phyloP scores from a whole-genome alignment of 2,329 filamentous ascomycete species.

The Davidsoniella australis region DNA sequence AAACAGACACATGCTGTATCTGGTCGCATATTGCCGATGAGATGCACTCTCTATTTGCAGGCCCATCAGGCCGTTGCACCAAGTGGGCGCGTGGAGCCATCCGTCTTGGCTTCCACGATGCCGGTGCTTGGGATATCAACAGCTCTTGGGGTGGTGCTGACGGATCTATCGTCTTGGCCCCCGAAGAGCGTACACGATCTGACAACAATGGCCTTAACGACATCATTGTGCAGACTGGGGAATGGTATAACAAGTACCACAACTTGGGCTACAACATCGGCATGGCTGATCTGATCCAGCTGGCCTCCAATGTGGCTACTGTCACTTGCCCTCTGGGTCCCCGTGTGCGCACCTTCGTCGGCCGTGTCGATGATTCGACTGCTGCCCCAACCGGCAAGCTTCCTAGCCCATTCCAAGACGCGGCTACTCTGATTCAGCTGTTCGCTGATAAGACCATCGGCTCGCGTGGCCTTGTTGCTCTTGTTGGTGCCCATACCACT shows the following conservation, averaged over 20 bases:
- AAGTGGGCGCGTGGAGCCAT: conserved; percentile 27
- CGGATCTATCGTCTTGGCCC: conserved; percentile 26
- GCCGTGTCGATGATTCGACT: conserved; percentile 28
- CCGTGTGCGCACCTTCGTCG: conserved; percentile 32
- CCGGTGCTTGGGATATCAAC: conserved; percentile 26
- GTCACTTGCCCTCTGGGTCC: conserved; percentile 30
- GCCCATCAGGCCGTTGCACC: conserved; percentile 25
- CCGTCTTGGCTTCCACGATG: conserved; percentile 32
- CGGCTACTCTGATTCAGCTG: conserved; percentile 30
- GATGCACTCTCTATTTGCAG: conserved; percentile 22
- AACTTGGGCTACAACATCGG: conserved; percentile 23
- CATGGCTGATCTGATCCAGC: conserved; percentile 38
- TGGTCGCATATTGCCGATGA: conserved; percentile 28
- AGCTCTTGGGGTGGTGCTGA: conserved; percentile 28
- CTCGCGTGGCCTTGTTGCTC: conserved; percentile 31
- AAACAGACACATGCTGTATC: conserved; percentile 26
- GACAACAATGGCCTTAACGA: conserved; percentile 32
- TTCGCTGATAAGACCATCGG: conserved; percentile 37
- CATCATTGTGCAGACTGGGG: conserved; percentile 24
- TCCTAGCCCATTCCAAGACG: conserved; percentile 26
- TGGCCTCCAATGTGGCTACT: conserved; percentile 32
- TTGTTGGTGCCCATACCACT: conserved; percentile 37
- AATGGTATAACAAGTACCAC: conserved; percentile 25
- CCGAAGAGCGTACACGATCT: conserved; percentile 21
- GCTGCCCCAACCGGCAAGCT: conserved; percentile 26